Base-by-base conservation (phyloP, 2,329 filamentous ascomycete genomes). In the Davidsoniella virescens region DNA sequence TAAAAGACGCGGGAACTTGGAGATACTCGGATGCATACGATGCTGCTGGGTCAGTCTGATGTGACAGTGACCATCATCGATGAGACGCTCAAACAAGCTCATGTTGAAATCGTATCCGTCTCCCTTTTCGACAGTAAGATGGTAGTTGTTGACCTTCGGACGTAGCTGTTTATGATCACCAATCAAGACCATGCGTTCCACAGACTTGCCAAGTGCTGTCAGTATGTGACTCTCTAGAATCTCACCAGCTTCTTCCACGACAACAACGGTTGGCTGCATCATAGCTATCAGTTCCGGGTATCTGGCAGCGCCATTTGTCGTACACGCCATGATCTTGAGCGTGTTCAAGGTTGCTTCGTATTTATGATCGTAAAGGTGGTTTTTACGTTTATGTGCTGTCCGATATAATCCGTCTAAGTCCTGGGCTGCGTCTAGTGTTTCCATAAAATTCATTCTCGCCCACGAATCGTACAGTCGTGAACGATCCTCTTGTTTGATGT, bases 201-300 rank as follows among this genome's bases (percentile, higher is more conserved):
- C 74, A 0, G 69, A 61, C 0, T 70, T 60, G 0, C 68, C 65
- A 51, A 86, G 57, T 0, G 82, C 73, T 0, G 81, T 73, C 0
- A 86, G 61, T 1, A 82, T 67, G 38, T 55, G 54, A 16, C 52
- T 52, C 59, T 87, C 82, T 0, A 85, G 65, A 3, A 87, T 82
- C 55, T 87, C 82, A 1, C 80, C 82, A 0, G 81, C 82, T 60
- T 87, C 82, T 59, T 87, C 82, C 0, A 84, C 73, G 0, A 87
- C 58, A 1, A 85, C 61, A 2, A 84, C 66, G 1, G 77, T 75
- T 0, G 80, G 78, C 0, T 63, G 60, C 0, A 72, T 73, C 0
- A 68, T 64, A 4, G 68, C 17, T 16, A 87, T 68, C 1, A 73
- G 65, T 0, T 70, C 62, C 0, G 68, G 63, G 47, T 82, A 72